Conservation (phyloP, 2,329 filamentous ascomycete species). For the Ophiostoma sp. region DNA sequence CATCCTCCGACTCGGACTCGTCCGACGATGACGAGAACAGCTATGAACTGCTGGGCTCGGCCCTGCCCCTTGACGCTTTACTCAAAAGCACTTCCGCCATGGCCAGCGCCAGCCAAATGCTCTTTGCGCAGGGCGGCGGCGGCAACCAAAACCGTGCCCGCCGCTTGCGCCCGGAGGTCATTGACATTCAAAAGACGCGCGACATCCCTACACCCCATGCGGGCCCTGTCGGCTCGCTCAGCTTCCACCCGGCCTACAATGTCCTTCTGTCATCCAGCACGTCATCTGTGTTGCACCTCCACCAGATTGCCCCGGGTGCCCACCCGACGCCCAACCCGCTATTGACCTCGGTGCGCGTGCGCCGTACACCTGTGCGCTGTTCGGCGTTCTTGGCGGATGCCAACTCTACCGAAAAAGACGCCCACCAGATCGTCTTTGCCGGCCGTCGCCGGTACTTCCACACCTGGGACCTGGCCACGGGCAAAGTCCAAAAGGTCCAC, state of each 20-base stretch:
- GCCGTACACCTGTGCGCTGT: constrained; percentile 77
- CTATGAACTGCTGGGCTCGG: constrained; percentile 57
- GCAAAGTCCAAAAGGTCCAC: constrained; percentile 78
- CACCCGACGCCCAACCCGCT: constrained; percentile 81
- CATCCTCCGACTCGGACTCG: constrained; percentile 29
- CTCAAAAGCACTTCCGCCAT: constrained; percentile 73
- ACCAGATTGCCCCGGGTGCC: constrained; percentile 79
- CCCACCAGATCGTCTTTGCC: constrained; percentile 74
- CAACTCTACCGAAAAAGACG: constrained; percentile 52
- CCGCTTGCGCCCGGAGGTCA: constrained; percentile 79
- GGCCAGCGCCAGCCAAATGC: constrained; percentile 44
- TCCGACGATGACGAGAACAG: constrained; percentile 45
- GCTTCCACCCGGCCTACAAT: constrained; percentile 86
- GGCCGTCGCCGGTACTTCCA: constrained; percentile 91
- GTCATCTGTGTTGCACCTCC: constrained; percentile 80
- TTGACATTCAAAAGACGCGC: constrained; percentile 86
- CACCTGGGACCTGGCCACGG: constrained; percentile 84
- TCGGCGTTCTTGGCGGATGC: constrained; percentile 70
- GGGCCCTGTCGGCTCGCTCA: constrained; percentile 77
- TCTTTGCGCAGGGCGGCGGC: constrained; percentile 34
- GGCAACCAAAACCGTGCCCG: constrained; percentile 50
- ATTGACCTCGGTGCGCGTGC: constrained; percentile 85
- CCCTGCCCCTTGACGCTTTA: constrained; percentile 75
- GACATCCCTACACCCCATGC: constrained; percentile 79
- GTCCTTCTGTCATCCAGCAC: constrained; percentile 87